Evolutionary conservation across 2,329 filamentous ascomycete genomes (phyloP).

Genomic region (Sporothrix brasiliensis): DNA sequence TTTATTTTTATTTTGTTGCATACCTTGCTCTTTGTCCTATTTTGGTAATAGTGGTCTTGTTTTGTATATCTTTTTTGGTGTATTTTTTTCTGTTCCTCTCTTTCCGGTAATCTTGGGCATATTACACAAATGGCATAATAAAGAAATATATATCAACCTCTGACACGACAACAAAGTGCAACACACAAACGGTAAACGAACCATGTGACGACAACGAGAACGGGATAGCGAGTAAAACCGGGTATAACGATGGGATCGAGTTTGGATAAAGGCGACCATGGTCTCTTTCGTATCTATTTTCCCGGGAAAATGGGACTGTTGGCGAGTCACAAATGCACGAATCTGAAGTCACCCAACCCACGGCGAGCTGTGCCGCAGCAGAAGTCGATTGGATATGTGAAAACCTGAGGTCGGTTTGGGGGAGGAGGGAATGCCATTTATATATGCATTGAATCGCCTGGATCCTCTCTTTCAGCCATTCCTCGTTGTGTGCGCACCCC

Average conservation of each 20-base stretch:
- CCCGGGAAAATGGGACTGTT: neutral
- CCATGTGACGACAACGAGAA: neutral
- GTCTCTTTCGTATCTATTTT: neutral
- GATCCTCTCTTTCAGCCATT: too few species aligned
- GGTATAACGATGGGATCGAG: neutral
- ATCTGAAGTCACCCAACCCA: neutral
- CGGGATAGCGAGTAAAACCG: neutral
- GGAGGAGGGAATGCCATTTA: neutral
- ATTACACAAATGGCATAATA: conserved; percentile 23
- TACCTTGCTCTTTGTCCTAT: neutral
- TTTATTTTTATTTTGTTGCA: neutral
- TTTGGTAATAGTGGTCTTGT: neutral
- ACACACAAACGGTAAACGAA: neutral
- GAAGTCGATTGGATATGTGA: neutral
- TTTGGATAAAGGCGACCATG: neutral
- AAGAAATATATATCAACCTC: neutral
- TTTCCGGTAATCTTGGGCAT: conserved; percentile 5
- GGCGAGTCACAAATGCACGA: too few species aligned
- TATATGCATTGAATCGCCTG: too few species aligned
- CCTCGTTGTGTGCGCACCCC: too few species aligned
- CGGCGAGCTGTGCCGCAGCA: neutral
- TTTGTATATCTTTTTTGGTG: neutral
- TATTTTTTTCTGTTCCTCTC: neutral
- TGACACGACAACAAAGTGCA: neutral
- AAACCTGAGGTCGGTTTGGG: neutral